These are phyloP conservation scores for Dactylellina drechsleri DNA, from an alignment of 2,329 filamentous ascomycete genomes.

Conservation along the genomic window DNA sequence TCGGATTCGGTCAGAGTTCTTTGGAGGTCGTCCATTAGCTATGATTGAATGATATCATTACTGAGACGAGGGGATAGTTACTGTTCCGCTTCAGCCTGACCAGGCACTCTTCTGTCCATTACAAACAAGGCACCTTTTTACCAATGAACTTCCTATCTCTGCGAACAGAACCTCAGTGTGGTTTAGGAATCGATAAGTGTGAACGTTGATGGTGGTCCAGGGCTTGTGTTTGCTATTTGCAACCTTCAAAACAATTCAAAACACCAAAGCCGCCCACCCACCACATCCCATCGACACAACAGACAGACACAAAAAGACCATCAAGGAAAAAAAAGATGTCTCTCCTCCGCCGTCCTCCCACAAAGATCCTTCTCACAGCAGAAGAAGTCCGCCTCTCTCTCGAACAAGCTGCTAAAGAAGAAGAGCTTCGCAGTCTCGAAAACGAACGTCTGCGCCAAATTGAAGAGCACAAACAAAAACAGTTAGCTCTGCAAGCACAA, in stretches of 20 bases:
- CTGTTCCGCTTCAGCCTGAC: constrained; percentile 10
- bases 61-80: not conserved
- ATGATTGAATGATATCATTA: not conserved
- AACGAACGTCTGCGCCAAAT: constrained; percentile 46
- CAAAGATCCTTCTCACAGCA: constrained; percentile 73
- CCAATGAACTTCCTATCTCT: not conserved
- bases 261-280: too few relatives aligned
- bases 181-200: not conserved
- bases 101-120: constrained; percentile 17
- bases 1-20: constrained; percentile 48
- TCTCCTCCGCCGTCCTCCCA: constrained; percentile 74
- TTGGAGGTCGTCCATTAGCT: constrained; percentile 3
- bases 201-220: not conserved
- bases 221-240: not conserved
- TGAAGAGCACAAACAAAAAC: constrained; percentile 44
- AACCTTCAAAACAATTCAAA: not conserved
- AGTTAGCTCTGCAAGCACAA: constrained; percentile 16
- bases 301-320: too few relatives aligned
- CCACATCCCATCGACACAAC: too few relatives aligned
- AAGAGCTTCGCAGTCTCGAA: constrained; percentile 49
- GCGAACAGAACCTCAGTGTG: not conserved
- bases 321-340: constrained; percentile 14
- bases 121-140: not conserved
- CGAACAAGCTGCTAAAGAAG: constrained; percentile 67
- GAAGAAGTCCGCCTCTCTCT: constrained; percentile 72